Evolutionary conservation across 805 yeast genomes (phyloP), one percentile per base, ranked within the genome.

Genomic region (Wickerhamomyces hampshirensis): DNA sequence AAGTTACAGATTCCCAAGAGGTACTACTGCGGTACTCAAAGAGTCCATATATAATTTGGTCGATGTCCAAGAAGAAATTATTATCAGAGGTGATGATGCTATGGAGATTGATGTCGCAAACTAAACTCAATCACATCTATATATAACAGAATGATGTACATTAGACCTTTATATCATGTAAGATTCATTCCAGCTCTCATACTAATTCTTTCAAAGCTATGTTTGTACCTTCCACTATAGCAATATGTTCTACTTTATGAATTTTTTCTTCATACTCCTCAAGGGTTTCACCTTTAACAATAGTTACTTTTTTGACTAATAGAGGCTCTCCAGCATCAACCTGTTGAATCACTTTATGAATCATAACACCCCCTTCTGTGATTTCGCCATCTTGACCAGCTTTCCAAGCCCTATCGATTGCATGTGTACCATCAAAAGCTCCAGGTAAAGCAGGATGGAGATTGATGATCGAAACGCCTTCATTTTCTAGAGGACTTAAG

Each of bases 381-480:
- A 80, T 75, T 47, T 76, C 72, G 7, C 96, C 96, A 18, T 76
- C 77, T 55, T 89, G 96, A 26, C 96, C 96, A 10, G 94, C 95
- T 51, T 87, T 69, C 91, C 94, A 93, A 1, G 97, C 95, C 53
- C 98, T 70, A 51, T 93, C 96, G 41, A 93, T 93, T 9, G 98
- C 98, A 63, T 86, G 88, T 9, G 95, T 91, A 5, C 98, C 98
- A 40, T 91, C 98, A 66, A 91, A 93, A 5, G 88, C 88, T 18
- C 96, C 96, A 1, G 98, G 98, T 41, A 93, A 74, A 1, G 98
- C 98, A 5, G 98, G 98, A 58, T 93, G 98, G 42, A 93, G 66
- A 55, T 93, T 93, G 52, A 93, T 88, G 44, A 93, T 89, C 26
- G 89, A 85, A 19, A 88, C 71, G 2, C 71, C 65, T 4, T 70